phyloP scores from a whole-genome alignment of 2,329 filamentous ascomycete genomes.

The Neofusicoccum umdonicola region DNA sequence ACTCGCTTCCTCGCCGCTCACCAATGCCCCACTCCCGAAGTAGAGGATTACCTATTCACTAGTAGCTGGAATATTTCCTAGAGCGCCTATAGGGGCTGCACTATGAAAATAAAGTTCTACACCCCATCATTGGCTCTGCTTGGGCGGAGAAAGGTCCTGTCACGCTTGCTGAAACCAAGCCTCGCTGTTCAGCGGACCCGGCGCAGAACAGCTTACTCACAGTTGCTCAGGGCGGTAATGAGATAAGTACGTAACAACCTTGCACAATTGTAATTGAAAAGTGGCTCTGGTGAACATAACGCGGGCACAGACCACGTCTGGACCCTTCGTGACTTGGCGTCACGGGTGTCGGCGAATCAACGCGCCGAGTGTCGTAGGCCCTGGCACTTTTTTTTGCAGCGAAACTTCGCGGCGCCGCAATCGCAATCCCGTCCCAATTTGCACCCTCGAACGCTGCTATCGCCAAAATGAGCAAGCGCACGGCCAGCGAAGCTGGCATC shows the following conservation, averaged over 20 bases:
- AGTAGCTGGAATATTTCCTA: background rate
- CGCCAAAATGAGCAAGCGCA: conserved; percentile 5
- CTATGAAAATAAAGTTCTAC: background rate
- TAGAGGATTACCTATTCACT: background rate
- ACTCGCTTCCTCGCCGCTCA: background rate
- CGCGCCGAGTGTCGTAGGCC: background rate
- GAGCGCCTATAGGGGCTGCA: background rate
- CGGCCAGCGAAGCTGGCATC: conserved; percentile 7
- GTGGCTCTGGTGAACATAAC: background rate
- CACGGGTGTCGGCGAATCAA: conserved; percentile 2
- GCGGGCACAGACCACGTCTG: background rate
- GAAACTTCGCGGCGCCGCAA: background rate
- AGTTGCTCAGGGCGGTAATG: background rate
- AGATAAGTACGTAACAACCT: background rate
- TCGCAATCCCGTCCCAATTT: background rate
- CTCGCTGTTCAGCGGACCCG: background rate
- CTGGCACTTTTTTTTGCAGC: background rate
- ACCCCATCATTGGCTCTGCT: background rate
- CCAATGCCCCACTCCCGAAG: background rate
- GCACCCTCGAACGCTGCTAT: background rate
- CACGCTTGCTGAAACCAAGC: background rate
- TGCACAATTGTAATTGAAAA: background rate
- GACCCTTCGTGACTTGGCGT: background rate
- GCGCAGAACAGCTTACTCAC: background rate
- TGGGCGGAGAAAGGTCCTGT: no score